phyloP scores from a whole-genome alignment of 495 filamentous ascomycete genomes.

The Talaromyces stipitatus region DNA sequence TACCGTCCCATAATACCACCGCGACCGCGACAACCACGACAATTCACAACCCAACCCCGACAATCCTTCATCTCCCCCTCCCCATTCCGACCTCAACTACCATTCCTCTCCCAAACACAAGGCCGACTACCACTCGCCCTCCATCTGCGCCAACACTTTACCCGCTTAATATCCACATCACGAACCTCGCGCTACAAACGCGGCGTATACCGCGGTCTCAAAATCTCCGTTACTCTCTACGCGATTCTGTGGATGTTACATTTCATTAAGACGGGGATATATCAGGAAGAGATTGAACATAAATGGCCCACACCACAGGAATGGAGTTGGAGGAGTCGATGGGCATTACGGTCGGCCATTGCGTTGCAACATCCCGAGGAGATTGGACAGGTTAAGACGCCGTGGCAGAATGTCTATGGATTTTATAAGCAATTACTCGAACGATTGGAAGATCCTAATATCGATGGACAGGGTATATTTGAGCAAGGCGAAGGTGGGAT shows the following conservation, averaged over 20 bases:
- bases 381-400: slow-evolving; percentile 41
- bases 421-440: slow-evolving; percentile 46
- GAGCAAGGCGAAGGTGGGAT: slow-evolving; percentile 51
- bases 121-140: slow-evolving; percentile 29
- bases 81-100: slow-evolving; percentile 63
- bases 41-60: slow-evolving; percentile 41
- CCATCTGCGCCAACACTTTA: slow-evolving; percentile 45
- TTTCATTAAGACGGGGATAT: slow-evolving; percentile 48
- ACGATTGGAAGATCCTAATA: slow-evolving; percentile 53
- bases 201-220: slow-evolving; percentile 54
- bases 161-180: slow-evolving; percentile 71
- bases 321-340: slow-evolving; percentile 59
- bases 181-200: slow-evolving; percentile 58
- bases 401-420: slow-evolving; percentile 56
- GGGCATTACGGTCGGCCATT: slow-evolving; percentile 50
- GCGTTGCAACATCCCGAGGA: slow-evolving; percentile 46
- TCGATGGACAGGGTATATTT: slow-evolving; percentile 59
- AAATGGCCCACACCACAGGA: slow-evolving; percentile 66
- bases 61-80: slow-evolving; percentile 41
- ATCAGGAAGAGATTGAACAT: slow-evolving; percentile 65
- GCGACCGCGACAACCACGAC: slow-evolving; percentile 12
- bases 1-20: not conserved
- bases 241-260: slow-evolving; percentile 43
- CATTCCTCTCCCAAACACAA: slow-evolving; percentile 59
- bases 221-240: slow-evolving; percentile 46